A percentile compares a stretch with the other conserved stretches of the same genome.
Evolutionary conservation across 441 rosid species (phyloP).

Genomic region (Capsella rubella): DNA sequence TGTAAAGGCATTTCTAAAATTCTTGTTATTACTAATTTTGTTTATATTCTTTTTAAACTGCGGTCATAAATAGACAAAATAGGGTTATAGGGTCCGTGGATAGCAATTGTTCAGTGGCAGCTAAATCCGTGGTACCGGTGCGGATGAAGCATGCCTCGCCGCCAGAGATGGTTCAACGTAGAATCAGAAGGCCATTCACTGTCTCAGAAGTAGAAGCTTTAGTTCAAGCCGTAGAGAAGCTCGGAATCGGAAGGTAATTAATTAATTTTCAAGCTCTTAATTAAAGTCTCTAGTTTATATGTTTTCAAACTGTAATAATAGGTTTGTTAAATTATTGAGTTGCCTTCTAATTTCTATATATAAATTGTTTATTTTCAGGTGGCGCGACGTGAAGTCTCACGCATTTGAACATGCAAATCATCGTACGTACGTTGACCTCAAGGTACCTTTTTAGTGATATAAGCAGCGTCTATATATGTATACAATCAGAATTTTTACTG

Average conservation of each 20-base stretch:
- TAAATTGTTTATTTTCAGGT: slow-evolving; percentile 46
- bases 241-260: slow-evolving; percentile 83
- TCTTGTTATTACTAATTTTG: no score
- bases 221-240: slow-evolving; percentile 74
- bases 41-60: not conserved
- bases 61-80: slow-evolving; percentile 20
- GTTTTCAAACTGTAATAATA: not conserved
- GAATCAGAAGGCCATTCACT: slow-evolving; percentile 79
- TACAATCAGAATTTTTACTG: not conserved
- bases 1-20: not conserved
- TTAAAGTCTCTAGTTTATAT: slow-evolving; percentile 5
- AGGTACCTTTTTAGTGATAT: slow-evolving; percentile 53
- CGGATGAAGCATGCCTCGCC: slow-evolving; percentile 49
- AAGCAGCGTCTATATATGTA: not conserved
- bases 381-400: slow-evolving; percentile 74
- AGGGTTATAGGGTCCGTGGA: slow-evolving; percentile 31
- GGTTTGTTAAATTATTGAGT: not conserved
- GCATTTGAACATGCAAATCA: slow-evolving; percentile 74
- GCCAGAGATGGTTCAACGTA: slow-evolving; percentile 63
- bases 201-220: slow-evolving; percentile 82
- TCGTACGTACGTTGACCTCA: slow-evolving; percentile 83
- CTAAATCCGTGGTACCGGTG: slow-evolving; percentile 55
- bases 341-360: not conserved
- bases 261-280: not conserved
- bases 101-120: slow-evolving; percentile 35